phyloP scores from a whole-genome alignment of 139 green algal species.

The Tetraselmis striata region DNA sequence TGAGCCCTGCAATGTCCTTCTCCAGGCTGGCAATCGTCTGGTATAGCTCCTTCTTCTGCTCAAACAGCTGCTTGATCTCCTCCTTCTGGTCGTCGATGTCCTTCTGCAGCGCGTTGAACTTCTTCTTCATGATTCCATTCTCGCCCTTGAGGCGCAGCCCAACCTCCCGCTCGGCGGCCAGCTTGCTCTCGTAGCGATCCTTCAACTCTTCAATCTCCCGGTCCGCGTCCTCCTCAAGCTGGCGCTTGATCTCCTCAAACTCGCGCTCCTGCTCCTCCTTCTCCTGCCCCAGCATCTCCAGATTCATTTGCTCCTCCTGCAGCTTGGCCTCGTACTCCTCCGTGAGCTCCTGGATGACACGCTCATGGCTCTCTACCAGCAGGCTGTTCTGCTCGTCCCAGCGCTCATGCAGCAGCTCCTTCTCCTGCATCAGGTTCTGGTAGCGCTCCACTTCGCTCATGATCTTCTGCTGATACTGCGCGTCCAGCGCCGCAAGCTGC shows the following conservation, averaged over 20 bases:
- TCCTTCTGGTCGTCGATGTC: slow-evolving; percentile 76
- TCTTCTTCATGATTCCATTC: slow-evolving; percentile 93
- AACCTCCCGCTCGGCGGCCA: slow-evolving; percentile 56
- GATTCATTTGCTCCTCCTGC: slow-evolving; percentile 48
- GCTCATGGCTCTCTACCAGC: slow-evolving; percentile 76
- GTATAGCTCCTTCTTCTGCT: slow-evolving; percentile 69
- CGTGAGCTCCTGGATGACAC: slow-evolving; percentile 69
- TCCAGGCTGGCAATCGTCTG: slow-evolving; percentile 50
- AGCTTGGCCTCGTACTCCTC: slow-evolving; percentile 75
- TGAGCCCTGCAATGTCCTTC: slow-evolving; percentile 74
- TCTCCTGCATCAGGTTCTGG: slow-evolving; percentile 62
- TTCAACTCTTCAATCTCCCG: slow-evolving; percentile 86
- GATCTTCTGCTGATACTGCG: slow-evolving; percentile 76
- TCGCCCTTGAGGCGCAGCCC: slow-evolving; percentile 79
- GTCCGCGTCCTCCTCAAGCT: slow-evolving; percentile 87
- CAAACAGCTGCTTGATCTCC: slow-evolving; percentile 72
- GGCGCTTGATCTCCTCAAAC: slow-evolving; percentile 69
- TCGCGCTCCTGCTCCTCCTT: slow-evolving; percentile 25
- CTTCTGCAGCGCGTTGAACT: slow-evolving; percentile 75
- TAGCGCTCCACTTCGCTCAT: slow-evolving; percentile 83
- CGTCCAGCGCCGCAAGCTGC: slow-evolving; percentile 58
- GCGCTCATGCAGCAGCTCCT: slow-evolving; percentile 63
- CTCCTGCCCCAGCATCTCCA: slow-evolving; percentile 56
- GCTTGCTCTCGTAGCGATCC: slow-evolving; percentile 61
- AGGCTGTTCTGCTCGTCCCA: slow-evolving; percentile 80